These are phyloP conservation scores for Penicillium vulpinum DNA, from an alignment of 2,329 filamentous ascomycete species.

Conservation along the genomic window DNA sequence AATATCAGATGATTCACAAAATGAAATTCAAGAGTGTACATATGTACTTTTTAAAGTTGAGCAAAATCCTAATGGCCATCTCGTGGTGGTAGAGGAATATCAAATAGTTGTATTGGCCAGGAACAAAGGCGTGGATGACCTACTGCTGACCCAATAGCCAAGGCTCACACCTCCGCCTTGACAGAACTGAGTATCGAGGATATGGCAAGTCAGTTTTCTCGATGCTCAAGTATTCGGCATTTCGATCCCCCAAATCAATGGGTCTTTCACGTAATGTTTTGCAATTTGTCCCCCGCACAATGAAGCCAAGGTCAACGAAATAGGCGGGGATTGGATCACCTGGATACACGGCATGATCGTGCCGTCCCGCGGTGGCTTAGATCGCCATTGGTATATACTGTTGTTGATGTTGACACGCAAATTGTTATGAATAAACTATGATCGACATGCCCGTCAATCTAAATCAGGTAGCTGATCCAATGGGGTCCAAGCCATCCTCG, in stretches of 20 bases:
- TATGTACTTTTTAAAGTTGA: background rate
- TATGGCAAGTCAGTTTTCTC: background rate
- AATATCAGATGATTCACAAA: background rate
- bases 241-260: background rate
- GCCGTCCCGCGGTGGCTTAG: slow-evolving; percentile 2
- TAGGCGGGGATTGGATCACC: slow-evolving; percentile 18
- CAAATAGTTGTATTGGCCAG: background rate
- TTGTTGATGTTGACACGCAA: background rate
- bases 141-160: background rate
- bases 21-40: background rate
- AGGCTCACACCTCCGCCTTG: background rate
- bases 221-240: background rate
- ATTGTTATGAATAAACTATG: slow-evolving; percentile 6
- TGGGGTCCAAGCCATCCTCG: background rate
- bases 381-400: background rate
- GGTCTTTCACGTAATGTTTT: background rate
- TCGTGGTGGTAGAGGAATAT: background rate
- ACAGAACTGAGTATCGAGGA: background rate
- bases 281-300: slow-evolving; percentile 6
- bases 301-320: slow-evolving; percentile 7
- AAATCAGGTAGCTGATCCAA: slow-evolving; percentile 1
- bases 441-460: slow-evolving; percentile 9
- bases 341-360: slow-evolving; percentile 21
- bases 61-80: background rate
- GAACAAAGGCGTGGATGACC: background rate